phyloP scores from a whole-genome alignment of 371 early-diverging fungal genomes.

The Mortierella sp. region DNA sequence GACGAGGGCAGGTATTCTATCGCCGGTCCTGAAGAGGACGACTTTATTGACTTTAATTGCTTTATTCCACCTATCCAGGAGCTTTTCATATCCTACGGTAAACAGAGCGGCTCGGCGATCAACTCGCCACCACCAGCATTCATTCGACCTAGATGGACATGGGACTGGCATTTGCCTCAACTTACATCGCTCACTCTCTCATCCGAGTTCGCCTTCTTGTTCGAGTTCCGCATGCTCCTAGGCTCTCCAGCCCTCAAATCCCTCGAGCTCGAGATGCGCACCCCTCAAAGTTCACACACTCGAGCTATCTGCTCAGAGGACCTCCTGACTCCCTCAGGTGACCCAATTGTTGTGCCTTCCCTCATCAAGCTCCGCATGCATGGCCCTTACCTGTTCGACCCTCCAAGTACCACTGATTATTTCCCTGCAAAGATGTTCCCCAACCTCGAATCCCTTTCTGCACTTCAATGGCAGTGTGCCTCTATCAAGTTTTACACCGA shows the following conservation, averaged over 20 bases:
- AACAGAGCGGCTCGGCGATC: neutral
- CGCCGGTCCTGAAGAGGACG: no score
- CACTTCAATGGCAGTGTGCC: neutral
- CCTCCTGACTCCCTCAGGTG: neutral
- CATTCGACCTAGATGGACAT: slow-evolving; percentile 13
- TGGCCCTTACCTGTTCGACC: neutral
- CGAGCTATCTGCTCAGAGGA: neutral
- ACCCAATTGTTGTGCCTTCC: neutral
- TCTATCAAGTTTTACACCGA: neutral
- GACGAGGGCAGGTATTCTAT: no score
- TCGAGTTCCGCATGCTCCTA: neutral
- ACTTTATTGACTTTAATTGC: neutral
- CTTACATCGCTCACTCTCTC: neutral
- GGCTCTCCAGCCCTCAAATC: neutral
- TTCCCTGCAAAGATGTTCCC: neutral
- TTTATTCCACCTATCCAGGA: neutral
- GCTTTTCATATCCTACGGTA: neutral
- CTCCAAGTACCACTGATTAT: no score
- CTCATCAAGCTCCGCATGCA: neutral
- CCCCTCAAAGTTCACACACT: neutral
- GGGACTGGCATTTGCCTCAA: slow-evolving; percentile 22
- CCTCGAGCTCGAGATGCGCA: neutral
- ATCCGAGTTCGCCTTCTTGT: slow-evolving; percentile 11
- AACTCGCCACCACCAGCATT: neutral
- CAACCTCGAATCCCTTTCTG: neutral